These are phyloP conservation scores for Prosopis cineraria DNA, from an alignment of 306 rosid genomes.

Conservation along the genomic window DNA sequence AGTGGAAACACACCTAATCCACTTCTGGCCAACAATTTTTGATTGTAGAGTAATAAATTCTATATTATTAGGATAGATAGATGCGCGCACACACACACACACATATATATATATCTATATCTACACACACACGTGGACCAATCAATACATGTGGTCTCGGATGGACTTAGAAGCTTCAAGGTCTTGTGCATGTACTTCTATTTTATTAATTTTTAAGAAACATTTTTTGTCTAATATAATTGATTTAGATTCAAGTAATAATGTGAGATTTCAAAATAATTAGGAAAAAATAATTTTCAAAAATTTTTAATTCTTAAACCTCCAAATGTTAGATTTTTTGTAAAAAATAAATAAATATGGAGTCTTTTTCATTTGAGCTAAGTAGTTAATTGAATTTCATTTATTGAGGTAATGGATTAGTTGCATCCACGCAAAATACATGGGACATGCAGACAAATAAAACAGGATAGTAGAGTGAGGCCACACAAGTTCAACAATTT, in stretches of 20 bases:
- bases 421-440: not conserved
- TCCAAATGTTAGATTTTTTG: too few species aligned
- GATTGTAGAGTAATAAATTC: not conserved
- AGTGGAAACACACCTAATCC: constrained; percentile 8
- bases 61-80: not conserved
- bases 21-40: constrained; percentile 9
- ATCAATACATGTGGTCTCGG: constrained; percentile 35
- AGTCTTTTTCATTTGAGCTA: not conserved
- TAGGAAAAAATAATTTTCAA: too few species aligned
- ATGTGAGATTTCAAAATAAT: not conserved
- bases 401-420: constrained; percentile 25
- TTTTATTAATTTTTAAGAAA: not conserved
- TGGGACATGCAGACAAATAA: not conserved
- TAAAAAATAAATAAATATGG: not conserved
- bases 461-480: not conserved
- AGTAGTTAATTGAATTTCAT: not conserved
- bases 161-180: constrained; percentile 9
- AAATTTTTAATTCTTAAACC: too few species aligned
- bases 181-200: not conserved
- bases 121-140: not conserved
- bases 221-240: not conserved
- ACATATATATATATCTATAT: not conserved
- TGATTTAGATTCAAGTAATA: not conserved
- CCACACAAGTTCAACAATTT: not conserved
- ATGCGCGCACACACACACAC: too few species aligned